Conservation (phyloP, 2,329 filamentous ascomycete species). For the Dactylellina cionopaga region DNA sequence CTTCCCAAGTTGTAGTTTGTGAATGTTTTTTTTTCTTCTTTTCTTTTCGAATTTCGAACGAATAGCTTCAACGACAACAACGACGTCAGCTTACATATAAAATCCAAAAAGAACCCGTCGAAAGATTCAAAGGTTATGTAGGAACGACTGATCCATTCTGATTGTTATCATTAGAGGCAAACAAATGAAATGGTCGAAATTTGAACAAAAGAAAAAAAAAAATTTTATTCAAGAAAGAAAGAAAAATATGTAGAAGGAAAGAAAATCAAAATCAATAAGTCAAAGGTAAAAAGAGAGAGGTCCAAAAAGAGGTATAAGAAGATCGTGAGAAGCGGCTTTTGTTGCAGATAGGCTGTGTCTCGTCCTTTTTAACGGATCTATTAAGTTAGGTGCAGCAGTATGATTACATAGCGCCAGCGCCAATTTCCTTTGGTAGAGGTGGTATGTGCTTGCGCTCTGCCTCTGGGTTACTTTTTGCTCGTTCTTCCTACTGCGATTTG, state of each 20-base stretch:
- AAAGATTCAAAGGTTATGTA: constrained; percentile 28
- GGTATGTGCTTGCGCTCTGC: constrained; percentile 49
- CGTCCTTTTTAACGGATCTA: constrained; percentile 52
- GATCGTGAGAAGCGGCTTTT: constrained; percentile 51
- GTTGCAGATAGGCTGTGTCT: constrained; percentile 51
- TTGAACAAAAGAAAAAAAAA: constrained; percentile 1
- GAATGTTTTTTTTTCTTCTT: too few relatives aligned
- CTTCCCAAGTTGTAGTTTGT: constrained; percentile 20
- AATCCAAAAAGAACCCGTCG: constrained; percentile 27
- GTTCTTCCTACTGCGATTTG: background rate
- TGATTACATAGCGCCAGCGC: constrained; percentile 52
- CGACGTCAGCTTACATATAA: constrained; percentile 52
- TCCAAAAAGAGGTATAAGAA: constrained; percentile 49
- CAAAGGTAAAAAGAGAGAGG: constrained; percentile 18
- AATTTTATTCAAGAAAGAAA: background rate
- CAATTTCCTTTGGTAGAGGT: constrained; percentile 46
- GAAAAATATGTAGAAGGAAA: background rate
- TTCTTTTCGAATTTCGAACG: constrained; percentile 18
- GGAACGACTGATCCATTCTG: constrained; percentile 35
- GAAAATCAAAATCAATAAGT: constrained; percentile 15
- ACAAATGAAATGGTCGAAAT: constrained; percentile 17
- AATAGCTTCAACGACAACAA: constrained; percentile 33
- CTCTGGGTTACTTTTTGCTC: background rate
- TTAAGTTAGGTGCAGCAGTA: constrained; percentile 36
- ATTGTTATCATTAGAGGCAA: constrained; percentile 26